Percentiles rank a stretch among this genome's conserved stretches.
These are phyloP conservation scores for Urostyla sp. DNA, from an alignment of 73 alveolate genomes.

Conservation along the genomic window DNA sequence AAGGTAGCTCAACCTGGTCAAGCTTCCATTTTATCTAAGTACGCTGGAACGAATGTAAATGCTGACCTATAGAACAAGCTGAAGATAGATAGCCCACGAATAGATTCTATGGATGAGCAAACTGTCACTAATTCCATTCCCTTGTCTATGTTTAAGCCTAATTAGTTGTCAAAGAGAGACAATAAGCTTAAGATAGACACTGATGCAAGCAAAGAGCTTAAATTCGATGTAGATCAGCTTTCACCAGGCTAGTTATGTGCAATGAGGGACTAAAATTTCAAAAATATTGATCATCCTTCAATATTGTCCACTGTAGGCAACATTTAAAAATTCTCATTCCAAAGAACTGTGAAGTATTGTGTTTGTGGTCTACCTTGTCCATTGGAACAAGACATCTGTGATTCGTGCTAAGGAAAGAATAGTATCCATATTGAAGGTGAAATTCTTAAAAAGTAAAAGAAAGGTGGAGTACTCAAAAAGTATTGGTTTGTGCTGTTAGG, in stretches of 20 bases:
- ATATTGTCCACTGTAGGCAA: neutral
- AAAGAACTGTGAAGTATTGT: neutral
- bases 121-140: constrained; percentile 39
- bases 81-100: constrained; percentile 17
- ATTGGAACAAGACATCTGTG: constrained; percentile 17
- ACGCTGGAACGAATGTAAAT: no score
- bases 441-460: constrained; percentile 56
- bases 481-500: constrained; percentile 53
- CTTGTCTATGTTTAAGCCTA: constrained; percentile 12
- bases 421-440: constrained; percentile 41
- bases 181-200: neutral
- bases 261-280: constrained; percentile 5
- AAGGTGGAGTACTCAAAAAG: constrained; percentile 55
- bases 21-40: no score
- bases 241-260: neutral
- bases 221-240: neutral
- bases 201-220: no score
- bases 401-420: constrained; percentile 34
- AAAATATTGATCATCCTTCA: constrained; percentile 14
- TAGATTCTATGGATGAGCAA: constrained; percentile 26
- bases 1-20: neutral
- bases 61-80: no score
- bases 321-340: neutral
- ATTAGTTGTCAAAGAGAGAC: constrained; percentile 27
- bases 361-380: constrained; percentile 31